Evolutionary conservation across 306 rosid genomes (phyloP).

Genomic region (Trifolium dubium): DNA sequence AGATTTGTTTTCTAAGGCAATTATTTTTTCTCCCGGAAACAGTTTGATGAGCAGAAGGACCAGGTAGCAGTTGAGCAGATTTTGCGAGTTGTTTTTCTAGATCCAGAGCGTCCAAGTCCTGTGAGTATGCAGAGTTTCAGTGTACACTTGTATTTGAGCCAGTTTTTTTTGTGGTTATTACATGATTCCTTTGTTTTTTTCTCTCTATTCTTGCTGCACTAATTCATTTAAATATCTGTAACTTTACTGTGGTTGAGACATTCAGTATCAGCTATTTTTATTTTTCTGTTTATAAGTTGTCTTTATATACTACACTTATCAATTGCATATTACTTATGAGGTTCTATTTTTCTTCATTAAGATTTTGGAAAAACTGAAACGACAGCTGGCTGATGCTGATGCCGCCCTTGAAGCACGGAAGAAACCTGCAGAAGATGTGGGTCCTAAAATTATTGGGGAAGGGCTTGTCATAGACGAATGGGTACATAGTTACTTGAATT

Average conservation of each 20-base stretch:
- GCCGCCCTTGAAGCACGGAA: slow-evolving; percentile 81
- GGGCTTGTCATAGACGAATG: slow-evolving; percentile 98
- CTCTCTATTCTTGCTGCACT: neutral
- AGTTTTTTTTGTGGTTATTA: neutral
- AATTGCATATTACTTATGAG: slow-evolving; percentile 4
- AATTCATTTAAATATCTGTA: neutral
- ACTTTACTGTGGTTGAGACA: slow-evolving; percentile 13
- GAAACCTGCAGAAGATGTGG: slow-evolving; percentile 79
- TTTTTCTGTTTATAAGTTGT: neutral
- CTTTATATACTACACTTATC: neutral
- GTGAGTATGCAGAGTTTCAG: slow-evolving; percentile 50
- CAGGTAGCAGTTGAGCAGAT: slow-evolving; percentile 90
- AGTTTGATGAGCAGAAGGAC: slow-evolving; percentile 97
- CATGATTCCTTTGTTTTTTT: slow-evolving; percentile 2
- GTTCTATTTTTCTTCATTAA: slow-evolving; percentile 34
- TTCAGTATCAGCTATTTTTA: slow-evolving; percentile 6
- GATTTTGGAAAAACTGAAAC: slow-evolving; percentile 81
- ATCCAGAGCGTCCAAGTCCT: slow-evolving; percentile 79
- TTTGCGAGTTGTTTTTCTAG: slow-evolving; percentile 84
- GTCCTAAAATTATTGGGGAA: slow-evolving; percentile 81
- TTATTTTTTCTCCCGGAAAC: slow-evolving; percentile 35
- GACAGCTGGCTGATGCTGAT: slow-evolving; percentile 84
- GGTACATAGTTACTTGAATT: slow-evolving; percentile 52
- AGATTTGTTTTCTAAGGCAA: slow-evolving; percentile 6
- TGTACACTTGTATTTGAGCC: slow-evolving; percentile 7